These are phyloP conservation scores for Nelumbo lutea DNA, from an alignment of 164 flowering plant genomes.

Conservation along the genomic window DNA sequence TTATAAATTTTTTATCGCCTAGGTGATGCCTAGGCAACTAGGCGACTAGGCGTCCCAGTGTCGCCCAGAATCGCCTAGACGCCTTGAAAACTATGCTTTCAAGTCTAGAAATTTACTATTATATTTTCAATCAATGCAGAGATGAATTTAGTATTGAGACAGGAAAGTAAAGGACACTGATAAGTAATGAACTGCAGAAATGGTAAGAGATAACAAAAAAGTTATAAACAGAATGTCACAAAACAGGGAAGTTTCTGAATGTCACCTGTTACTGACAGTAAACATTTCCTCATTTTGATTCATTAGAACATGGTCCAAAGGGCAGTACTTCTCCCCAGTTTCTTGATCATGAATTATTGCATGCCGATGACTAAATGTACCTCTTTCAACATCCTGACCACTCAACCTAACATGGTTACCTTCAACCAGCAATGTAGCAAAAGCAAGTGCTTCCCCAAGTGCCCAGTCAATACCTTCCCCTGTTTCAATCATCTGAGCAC, in stretches of 20 bases:
- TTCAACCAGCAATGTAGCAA: conserved; percentile 81
- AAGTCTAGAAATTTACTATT: neutral
- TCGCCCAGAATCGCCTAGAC: too few relatives aligned
- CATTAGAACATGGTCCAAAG: conserved; percentile 76
- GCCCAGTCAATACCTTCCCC: conserved; percentile 99
- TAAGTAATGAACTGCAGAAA: neutral
- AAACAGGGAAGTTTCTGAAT: too few relatives aligned
- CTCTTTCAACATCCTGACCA: conserved; percentile 99
- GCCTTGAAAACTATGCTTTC: too few relatives aligned
- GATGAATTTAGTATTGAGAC: neutral
- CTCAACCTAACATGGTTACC: conserved; percentile 97
- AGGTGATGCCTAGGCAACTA: too few relatives aligned
- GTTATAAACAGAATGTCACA: neutral
- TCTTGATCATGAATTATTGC: conserved; percentile 94
- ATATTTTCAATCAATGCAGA: neutral
- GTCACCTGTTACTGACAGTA: conserved; percentile 97
- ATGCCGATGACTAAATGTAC: conserved; percentile 99
- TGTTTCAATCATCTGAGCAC: conserved; percentile 91
- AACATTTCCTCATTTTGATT: conserved; percentile 95
- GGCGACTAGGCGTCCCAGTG: too few relatives aligned
- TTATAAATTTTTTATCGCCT: too few relatives aligned
- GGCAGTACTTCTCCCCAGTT: conserved; percentile 88
- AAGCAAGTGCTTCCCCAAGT: conserved; percentile 88
- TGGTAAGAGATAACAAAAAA: neutral
- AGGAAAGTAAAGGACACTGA: neutral